These are phyloP conservation scores for Rubus idaeus DNA, from an alignment of 306 rosid species.

Conservation along the genomic window DNA sequence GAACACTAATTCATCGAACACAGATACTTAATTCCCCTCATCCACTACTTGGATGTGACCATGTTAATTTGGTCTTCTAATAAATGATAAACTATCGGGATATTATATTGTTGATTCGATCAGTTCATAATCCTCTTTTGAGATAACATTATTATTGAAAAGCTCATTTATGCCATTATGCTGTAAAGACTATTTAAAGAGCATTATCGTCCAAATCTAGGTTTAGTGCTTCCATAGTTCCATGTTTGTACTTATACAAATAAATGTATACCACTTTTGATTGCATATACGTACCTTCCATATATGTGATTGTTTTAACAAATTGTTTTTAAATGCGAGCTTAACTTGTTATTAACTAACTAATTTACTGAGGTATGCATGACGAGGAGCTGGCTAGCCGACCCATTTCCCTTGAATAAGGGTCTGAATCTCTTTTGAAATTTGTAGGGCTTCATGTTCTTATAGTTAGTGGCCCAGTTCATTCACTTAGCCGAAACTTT, in stretches of 20 bases:
- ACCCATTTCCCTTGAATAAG: constrained; percentile 57
- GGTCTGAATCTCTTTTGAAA: constrained; percentile 44
- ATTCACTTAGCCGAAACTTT: constrained; percentile 52
- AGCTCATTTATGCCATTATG: constrained; percentile 35
- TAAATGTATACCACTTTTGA: constrained; percentile 27
- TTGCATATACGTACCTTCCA: background rate
- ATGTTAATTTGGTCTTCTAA: background rate
- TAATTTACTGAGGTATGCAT: constrained; percentile 37
- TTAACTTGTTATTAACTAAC: background rate
- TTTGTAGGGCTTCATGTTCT: constrained; percentile 66
- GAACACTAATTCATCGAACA: background rate
- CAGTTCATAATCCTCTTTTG: constrained; percentile 24
- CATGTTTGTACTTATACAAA: constrained; percentile 30
- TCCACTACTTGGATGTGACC: constrained; percentile 21
- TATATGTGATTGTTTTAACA: background rate
- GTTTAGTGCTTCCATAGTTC: constrained; percentile 44
- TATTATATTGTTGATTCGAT: constrained; percentile 19
- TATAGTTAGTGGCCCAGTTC: constrained; percentile 55
- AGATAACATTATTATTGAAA: constrained; percentile 19
- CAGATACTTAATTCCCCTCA: background rate
- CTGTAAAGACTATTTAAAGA: constrained; percentile 37
- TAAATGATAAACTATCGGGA: background rate
- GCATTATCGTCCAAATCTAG: constrained; percentile 20
- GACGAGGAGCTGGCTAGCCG: constrained; percentile 50
- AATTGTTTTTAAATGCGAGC: background rate